Evolutionary conservation across 1,284 basidiomycete genomes (phyloP).

Genomic region (Cryptococcus jaspeensis): DNA sequence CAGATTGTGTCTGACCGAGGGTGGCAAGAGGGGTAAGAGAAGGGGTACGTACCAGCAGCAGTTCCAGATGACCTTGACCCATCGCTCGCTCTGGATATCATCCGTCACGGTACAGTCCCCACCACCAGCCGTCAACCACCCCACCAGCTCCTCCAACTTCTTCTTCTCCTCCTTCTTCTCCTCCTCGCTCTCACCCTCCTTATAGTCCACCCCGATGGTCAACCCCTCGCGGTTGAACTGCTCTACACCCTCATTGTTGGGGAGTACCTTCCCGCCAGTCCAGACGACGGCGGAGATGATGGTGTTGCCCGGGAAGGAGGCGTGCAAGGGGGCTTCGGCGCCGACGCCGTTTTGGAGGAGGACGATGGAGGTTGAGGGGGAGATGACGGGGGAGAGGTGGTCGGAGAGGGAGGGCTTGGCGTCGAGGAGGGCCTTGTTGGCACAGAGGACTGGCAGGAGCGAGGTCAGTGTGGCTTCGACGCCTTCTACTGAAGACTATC

Average conservation of each 20-base stretch:
- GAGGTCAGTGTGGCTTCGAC: neutral
- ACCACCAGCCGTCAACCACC: conserved; percentile 42
- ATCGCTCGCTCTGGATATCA: conserved; percentile 55
- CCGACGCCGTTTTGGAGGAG: conserved; percentile 57
- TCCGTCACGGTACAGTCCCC: conserved; percentile 47
- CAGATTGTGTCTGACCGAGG: neutral
- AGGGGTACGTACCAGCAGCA: conserved; percentile 22
- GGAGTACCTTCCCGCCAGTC: conserved; percentile 50
- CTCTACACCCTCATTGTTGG: conserved; percentile 30
- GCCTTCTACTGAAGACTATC: neutral
- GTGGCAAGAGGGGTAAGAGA: neutral
- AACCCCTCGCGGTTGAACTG: conserved; percentile 49
- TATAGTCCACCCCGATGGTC: conserved; percentile 51
- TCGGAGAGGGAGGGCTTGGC: conserved; percentile 45
- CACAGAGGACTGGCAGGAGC: conserved; percentile 39
- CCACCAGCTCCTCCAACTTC: conserved; percentile 42
- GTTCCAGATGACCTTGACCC: conserved; percentile 54
- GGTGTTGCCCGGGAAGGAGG: conserved; percentile 50
- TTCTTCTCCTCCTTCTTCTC: conserved; percentile 31
- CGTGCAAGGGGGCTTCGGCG: conserved; percentile 53
- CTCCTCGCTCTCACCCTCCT: conserved; percentile 15
- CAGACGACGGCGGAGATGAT: conserved; percentile 55
- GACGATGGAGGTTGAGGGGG: conserved; percentile 50
- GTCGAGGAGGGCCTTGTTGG: conserved; percentile 51
- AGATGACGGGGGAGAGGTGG: conserved; percentile 41